A percentile compares a stretch with the other conserved stretches of the same genome.
Conservation (phyloP, 164 flowering plant species). For the Umbellularia californica region DNA sequence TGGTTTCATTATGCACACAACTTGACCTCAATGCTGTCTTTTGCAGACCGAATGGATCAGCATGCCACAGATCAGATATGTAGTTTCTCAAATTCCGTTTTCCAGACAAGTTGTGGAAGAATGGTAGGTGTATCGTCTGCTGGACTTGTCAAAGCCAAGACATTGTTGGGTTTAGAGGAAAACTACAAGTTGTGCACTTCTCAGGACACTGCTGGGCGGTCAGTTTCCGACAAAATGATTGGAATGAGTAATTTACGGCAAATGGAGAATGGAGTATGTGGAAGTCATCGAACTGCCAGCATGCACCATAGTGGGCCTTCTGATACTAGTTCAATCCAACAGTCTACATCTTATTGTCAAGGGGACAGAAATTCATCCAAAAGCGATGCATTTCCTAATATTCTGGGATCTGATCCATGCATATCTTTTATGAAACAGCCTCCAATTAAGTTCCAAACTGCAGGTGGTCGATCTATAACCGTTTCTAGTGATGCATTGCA, state of each 20-base stretch:
- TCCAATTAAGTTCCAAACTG: conserved; percentile 76
- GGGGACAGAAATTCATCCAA: conserved; percentile 12
- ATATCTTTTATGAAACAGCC: conserved; percentile 38
- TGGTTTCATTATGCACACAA: background rate
- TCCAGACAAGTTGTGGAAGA: conserved; percentile 64
- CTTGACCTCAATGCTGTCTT: background rate
- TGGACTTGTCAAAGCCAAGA: conserved; percentile 66
- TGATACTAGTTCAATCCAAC: conserved; percentile 17
- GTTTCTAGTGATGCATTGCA: conserved; percentile 83
- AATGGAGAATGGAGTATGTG: conserved; percentile 13
- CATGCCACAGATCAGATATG: conserved; percentile 10
- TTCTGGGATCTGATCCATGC: conserved; percentile 18
- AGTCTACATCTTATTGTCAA: conserved; percentile 10
- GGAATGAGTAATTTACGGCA: conserved; percentile 19
- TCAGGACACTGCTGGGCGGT: conserved; percentile 10
- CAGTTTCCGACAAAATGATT: conserved; percentile 8
- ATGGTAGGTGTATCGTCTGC: conserved; percentile 57
- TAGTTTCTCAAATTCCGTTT: conserved; percentile 37
- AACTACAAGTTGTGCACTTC: conserved; percentile 13
- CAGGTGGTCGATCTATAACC: conserved; percentile 89
- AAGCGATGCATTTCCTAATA: conserved; percentile 17
- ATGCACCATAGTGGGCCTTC: background rate
- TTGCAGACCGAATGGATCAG: conserved; percentile 27
- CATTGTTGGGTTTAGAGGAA: conserved; percentile 62
- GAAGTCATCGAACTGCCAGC: background rate